Evolutionary conservation across 2,329 filamentous ascomycete species (phyloP).

Genomic region (Aspergillus glaucus): DNA sequence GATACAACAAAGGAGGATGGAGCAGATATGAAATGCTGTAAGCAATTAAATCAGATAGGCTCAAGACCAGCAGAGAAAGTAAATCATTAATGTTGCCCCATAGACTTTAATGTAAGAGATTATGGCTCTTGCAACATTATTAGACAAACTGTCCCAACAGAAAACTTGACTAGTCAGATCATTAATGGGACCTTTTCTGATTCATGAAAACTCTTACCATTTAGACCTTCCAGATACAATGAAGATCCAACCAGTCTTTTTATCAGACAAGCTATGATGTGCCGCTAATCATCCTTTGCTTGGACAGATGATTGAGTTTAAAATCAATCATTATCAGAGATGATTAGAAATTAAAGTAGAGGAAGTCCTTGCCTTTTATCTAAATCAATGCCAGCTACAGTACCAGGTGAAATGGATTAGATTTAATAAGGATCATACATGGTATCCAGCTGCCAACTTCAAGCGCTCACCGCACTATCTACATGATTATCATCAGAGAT

Average conservation of each 20-base stretch:
- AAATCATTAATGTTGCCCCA: neutral
- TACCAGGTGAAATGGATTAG: constrained; percentile 8
- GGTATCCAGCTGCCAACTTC: constrained; percentile 7
- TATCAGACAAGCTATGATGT: neutral
- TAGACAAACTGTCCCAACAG: neutral
- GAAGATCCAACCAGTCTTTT: neutral
- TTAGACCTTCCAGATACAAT: neutral
- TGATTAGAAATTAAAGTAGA: constrained; percentile 6
- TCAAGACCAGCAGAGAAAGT: neutral
- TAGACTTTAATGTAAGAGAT: neutral
- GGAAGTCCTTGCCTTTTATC: constrained; percentile 2
- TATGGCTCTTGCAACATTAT: neutral
- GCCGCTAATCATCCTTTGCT: neutral
- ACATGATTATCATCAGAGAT: constrained; percentile 2
- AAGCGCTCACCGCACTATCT: constrained; percentile 2
- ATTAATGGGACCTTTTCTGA: neutral
- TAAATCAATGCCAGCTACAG: constrained; percentile 1
- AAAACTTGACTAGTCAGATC: neutral
- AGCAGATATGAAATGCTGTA: too few relatives aligned
- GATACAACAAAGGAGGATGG: too few relatives aligned
- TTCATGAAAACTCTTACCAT: neutral
- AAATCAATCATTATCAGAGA: neutral
- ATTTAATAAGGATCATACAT: constrained; percentile 2
- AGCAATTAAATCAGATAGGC: neutral
- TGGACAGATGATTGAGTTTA: neutral